Evolutionary conservation across 495 filamentous ascomycete genomes (phyloP), one percentile per base, ranked within the genome.

Genomic region (Podospora comata): DNA sequence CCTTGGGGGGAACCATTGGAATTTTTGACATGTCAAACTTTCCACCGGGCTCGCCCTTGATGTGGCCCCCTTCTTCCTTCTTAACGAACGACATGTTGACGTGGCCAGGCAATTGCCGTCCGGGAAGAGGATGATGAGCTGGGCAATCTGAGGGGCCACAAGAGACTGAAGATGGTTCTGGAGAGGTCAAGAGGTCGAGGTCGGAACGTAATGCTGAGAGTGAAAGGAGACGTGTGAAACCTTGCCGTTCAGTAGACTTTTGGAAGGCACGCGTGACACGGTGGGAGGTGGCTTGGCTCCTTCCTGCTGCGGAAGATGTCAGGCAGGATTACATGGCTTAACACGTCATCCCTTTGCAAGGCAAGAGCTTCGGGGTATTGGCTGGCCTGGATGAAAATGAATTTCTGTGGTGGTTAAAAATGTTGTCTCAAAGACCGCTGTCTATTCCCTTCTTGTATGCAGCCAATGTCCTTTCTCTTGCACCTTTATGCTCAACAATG

Each of bases 401-500:
- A 18, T 48, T 48, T 6, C 15, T 48, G 5, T 48, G 39, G 15
- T 11, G 15, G 55, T 20, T 20, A n/a, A 58, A 3, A 16, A 48
- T 48, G 39, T 11, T 11, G 9, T 1, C 39, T 67, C 60, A 74
- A 7, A 71, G 18, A 18, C 64, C 67, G 20, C 71, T 72, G 63
- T 70, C 67, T 19, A 72, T 67, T 30, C 73, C 73, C 32, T 77
- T 80, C 79, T 96, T 97, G 76, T 94, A 97, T 71, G 87, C 85
- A 63, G 76, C 81, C 72, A 96, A 79, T 34, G 89, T 89, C 71
- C 86, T 79, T 34, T 90, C 86, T 71, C 92, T 85, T 64, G 82
- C 82, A 34, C 77, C 78, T 72, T 88, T 87, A 76, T 97, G 94
- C 19, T 91, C 85, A 11, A 96, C 91, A 68, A 93, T 87, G 28